A percentile compares a stretch with the other conserved stretches of the same genome.
Conservation (phyloP, 208 protist genomes). For the Wallacemonas sp. region DNA sequence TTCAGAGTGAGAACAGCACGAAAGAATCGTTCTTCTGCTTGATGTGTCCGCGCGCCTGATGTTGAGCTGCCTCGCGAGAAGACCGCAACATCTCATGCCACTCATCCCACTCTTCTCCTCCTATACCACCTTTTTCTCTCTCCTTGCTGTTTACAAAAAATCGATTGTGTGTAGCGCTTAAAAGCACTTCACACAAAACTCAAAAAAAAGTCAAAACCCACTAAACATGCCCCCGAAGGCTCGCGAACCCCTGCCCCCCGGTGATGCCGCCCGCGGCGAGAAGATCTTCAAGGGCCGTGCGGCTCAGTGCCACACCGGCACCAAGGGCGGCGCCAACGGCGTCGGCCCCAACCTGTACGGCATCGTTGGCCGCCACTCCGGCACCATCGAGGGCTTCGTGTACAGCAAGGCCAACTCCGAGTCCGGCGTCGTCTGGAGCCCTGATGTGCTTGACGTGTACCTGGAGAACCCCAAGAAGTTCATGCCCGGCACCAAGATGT, state of each 20-base stretch:
- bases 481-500: slow-evolving; percentile 95
- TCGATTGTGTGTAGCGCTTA: too few species aligned
- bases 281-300: slow-evolving; percentile 89
- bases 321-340: slow-evolving; percentile 74
- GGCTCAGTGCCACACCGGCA: slow-evolving; percentile 89
- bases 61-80: too few species aligned
- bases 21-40: too few species aligned
- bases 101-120: too few species aligned
- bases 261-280: slow-evolving; percentile 64
- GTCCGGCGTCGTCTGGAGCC: slow-evolving; percentile 82
- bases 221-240: slow-evolving; percentile 48
- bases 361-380: slow-evolving; percentile 83
- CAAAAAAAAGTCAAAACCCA: not conserved
- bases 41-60: too few species aligned
- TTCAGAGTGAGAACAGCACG: too few species aligned
- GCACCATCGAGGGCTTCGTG: slow-evolving; percentile 81
- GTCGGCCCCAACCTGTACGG: slow-evolving; percentile 84
- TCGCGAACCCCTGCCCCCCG: slow-evolving; percentile 37
- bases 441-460: slow-evolving; percentile 88
- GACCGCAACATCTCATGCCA: too few species aligned
- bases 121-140: too few species aligned
- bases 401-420: slow-evolving; percentile 92
- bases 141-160: too few species aligned
- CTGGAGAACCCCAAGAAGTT: slow-evolving; percentile 96
- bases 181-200: not conserved